Base-by-base conservation (phyloP, 768 basidiomycete genomes). In the Suillus tomentosus region DNA sequence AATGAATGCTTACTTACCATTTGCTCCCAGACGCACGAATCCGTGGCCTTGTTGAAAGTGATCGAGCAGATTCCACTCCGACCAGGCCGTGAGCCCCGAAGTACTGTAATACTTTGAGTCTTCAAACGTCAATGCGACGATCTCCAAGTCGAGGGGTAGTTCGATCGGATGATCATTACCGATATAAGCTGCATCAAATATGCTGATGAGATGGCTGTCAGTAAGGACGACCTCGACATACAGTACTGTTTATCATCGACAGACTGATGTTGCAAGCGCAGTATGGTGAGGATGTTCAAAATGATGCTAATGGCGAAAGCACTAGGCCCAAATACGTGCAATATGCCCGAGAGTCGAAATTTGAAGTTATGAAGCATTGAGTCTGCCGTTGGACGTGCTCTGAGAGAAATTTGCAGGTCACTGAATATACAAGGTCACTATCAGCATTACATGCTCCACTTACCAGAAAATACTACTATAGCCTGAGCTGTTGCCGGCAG, bases 71-170 rank as follows among this genome's bases (percentile, higher is more conserved):
- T 67, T 57, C 71, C 73, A 77, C 51, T 72, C 73, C 6, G 62
- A 58, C 42, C 65, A 63, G 0, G 74, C 64, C 37, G 69, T 66
- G 34, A 65, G 59, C 3, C 67, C 64, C 3, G 67, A 57, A 9
- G 73, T 62, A 2, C 66, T 39, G 63, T 71, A 77, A 60, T 72
- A 72, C 4, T 72, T 70, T 17, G 69, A 73, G 55, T 75, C 73
- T 40, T 77, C 74, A 3, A 72, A 63, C 13, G 61, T 42, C 40
- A 72, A 67, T 39, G 61, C 54, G 19, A 75, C 67, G 0, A 13
- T 27, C 1, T 55, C 31, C 9, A 62, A 36, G 27, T 60, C 43
- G 31, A 69, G 40, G 14, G 72, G 69, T 22, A 75, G 68, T n/a
- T 55, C 15, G 22, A 60, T 54, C 15, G 76, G 76, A 55, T 67